Evolutionary conservation across 495 filamentous ascomycete genomes (phyloP).

Genomic region (Amphirosellinia nigrospora): DNA sequence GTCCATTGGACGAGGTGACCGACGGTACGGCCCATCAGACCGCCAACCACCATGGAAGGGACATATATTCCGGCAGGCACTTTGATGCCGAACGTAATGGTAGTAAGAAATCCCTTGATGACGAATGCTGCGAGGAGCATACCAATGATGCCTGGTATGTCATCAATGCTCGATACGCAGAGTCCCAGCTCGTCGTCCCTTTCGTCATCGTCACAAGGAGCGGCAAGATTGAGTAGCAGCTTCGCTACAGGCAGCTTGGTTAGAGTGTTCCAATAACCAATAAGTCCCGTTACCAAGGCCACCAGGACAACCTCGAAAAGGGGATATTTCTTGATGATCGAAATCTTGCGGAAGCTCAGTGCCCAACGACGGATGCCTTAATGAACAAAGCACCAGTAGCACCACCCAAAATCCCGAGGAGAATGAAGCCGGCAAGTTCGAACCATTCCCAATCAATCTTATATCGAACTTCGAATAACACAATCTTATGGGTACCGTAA

Average conservation of each 20-base stretch:
- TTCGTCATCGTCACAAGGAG: conserved; percentile 70
- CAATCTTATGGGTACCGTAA: conserved; percentile 95
- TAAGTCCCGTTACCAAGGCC: conserved; percentile 79
- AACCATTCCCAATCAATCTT: conserved; percentile 93
- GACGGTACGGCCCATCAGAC: conserved; percentile 86
- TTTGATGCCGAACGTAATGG: conserved; percentile 92
- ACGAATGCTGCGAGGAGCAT: conserved; percentile 80
- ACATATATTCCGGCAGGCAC: conserved; percentile 97
- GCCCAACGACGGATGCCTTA: conserved; percentile 94
- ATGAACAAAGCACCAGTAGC: conserved; percentile 90
- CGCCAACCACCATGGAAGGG: conserved; percentile 97
- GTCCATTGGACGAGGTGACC: conserved; percentile 87
- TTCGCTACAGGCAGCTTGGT: conserved; percentile 90
- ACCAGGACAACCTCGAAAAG: conserved; percentile 89
- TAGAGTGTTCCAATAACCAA: conserved; percentile 92
- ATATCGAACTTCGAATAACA: conserved; percentile 93
- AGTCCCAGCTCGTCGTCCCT: conserved; percentile 68
- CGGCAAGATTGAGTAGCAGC: conserved; percentile 86
- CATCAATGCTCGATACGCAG: conserved; percentile 72
- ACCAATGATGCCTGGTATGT: conserved; percentile 73
- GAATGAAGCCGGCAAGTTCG: conserved; percentile 83
- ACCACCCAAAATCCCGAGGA: conserved; percentile 85
- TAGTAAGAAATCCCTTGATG: conserved; percentile 87
- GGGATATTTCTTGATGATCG: conserved; percentile 79
- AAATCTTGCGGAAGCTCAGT: conserved; percentile 80